Evolutionary conservation across 1,139 yeast genomes (phyloP).

Genomic region (Scheffersomyces stambukii): DNA sequence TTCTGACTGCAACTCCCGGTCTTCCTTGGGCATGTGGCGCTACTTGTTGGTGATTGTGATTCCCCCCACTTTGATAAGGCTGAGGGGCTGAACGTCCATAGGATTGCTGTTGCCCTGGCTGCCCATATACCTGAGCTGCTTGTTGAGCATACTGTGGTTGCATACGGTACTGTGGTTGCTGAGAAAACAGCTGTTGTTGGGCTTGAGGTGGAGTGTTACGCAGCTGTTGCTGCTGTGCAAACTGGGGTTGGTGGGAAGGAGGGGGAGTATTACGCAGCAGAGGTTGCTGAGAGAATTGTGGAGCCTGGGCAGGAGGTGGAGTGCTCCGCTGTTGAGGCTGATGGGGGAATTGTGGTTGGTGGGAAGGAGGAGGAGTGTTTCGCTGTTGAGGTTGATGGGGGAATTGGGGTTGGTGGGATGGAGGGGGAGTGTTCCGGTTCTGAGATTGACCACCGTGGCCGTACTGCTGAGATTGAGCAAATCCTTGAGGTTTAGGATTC

Average conservation of each 20-base stretch:
- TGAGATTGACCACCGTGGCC: constrained; percentile 4
- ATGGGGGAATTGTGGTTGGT: constrained; percentile 11
- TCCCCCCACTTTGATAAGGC: constrained; percentile 9
- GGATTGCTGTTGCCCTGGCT: constrained; percentile 9
- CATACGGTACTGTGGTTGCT: constrained; percentile 7
- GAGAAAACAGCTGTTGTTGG: constrained; percentile 5
- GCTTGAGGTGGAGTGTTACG: constrained; percentile 2
- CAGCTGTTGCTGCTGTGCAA: constrained; percentile 15
- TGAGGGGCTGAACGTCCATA: constrained; percentile 11
- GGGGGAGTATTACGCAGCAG: constrained; percentile 2
- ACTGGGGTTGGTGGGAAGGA: constrained; percentile 5
- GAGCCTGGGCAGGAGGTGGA: constrained; percentile 1
- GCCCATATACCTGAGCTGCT: constrained; percentile 4
- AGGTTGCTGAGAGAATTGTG: constrained; percentile 3
- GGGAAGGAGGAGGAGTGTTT: constrained; percentile 1
- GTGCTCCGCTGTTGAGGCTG: constrained; percentile 3
- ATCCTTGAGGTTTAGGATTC: constrained; percentile 5
- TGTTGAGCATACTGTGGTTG: constrained; percentile 6
- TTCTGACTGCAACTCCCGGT: constrained; percentile 4
- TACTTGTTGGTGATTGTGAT: constrained; percentile 3
- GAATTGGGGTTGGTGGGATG: constrained; percentile 5
- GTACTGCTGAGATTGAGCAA: constrained; percentile 3
- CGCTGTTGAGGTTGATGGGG: constrained; percentile 16
- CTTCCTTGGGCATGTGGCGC: constrained; percentile 6
- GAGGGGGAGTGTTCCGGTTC: constrained; percentile 4